Base-by-base conservation (phyloP, 371 early-diverging fungal genomes). In the Mortierella sp. region DNA sequence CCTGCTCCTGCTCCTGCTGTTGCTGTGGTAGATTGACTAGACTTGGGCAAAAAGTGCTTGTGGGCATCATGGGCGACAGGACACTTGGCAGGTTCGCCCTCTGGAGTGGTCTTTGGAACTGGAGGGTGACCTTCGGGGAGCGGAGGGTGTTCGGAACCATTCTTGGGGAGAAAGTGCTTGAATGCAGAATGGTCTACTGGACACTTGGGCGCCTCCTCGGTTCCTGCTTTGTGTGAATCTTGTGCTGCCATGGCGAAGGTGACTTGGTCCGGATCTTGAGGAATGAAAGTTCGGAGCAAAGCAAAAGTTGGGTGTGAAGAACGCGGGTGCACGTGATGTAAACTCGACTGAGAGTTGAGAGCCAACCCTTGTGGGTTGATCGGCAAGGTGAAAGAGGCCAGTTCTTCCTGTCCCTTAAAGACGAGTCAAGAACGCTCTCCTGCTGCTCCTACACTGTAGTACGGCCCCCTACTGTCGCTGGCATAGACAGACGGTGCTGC, bases 111-210 rank as follows among this genome's bases (percentile, higher is more conserved):
- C 55, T 7, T 60, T 34, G 9, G 63, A n/a, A 43, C 34, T 34
- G 34, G n/a, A n/a, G n/a, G n/a, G n/a, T n/a, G n/a, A n/a, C n/a
- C n/a, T n/a, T n/a, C n/a, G n/a, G n/a, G n/a, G n/a, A n/a, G n/a
- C n/a, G n/a, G n/a, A 2, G 59, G 51, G 22, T 49, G 29, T 5
- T 52, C 47, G 4, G 65, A 27, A 9, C 61, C 31, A 40, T 63
- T 60, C 53, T 65, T 68, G 24, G 76, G 76, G 5, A 86, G 64
- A 53, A 84, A 84, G 61, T 86, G 81, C 54, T 84, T 83, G 63
- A 83, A 83, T 28, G 82, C 58, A n/a, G 85, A 66, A 57, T 84
- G 86, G 57, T 86, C 86, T 3, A 85, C 85, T 6, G 86, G 86
- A 49, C 86, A 85, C 25, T 79, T 80, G 17, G 70, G 39, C 21